Evolutionary conservation across 768 basidiomycete species (phyloP), one percentile per base, ranked within the genome.

Genomic region (Galerina sulciceps): DNA sequence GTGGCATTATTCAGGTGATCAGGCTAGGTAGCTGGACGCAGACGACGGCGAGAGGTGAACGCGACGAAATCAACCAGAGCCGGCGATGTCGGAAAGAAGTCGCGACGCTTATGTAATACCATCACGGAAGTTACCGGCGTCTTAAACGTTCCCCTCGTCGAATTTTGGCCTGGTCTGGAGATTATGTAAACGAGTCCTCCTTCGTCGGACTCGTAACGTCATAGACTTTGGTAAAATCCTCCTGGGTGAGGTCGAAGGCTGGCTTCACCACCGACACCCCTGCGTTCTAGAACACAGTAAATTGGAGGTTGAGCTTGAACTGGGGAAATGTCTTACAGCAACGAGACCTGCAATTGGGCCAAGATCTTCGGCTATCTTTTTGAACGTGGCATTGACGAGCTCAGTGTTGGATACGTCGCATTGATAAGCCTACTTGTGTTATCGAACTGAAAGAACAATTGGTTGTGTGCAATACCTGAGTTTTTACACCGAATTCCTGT

Each of bases 241-340:
- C 80, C 4, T 74, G 65, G 1, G 75, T 76, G 56, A 89, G 69
- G 2, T 89, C 83, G 20, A 86, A 48, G 0, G 87, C 86, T 0
- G 84, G 82, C 70, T 88, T 89, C 42, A 85, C 78, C 38, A 85
- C 78, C 0, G 87, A 86, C 13, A 86, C 78, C 2, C 87, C 88
- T 0, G 88, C 84, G 45, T 86, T 86, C 85, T 86, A 38, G 9
- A 35, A 20, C 10, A 46, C 34, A 47, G 51, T 35, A 20, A 20
- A 9, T 9, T 20, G 17, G 14, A 10, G 18, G 15, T 11, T 20
- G 45, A 2, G 0, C 13, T 1, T 14, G 18, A 18, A 20, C 13
- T 20, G 11, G 53, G 18, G 23, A 44, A 52, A 18, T 14, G 13
- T 62, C 72, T 20, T 54, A 87, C 86, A 18, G 86, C 85, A 26